Base-by-base conservation (phyloP, 1,284 basidiomycete genomes). In the Apiotrichum porosum region DNA sequence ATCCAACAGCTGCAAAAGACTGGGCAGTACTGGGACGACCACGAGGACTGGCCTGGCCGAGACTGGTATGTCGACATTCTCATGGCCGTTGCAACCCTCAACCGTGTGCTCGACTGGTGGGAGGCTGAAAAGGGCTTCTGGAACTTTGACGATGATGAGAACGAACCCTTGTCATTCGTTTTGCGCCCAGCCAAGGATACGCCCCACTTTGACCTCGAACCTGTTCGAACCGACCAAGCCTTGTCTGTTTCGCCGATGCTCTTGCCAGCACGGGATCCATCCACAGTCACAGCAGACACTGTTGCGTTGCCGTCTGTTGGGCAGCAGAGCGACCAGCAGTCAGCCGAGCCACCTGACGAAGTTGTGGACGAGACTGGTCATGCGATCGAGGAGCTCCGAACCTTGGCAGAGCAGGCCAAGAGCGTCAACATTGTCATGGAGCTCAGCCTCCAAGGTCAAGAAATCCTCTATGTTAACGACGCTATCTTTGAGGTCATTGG, bases 81-180 rank as follows among this genome's bases (percentile, higher is more conserved):
- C 9, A 83, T 98, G 44, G 93, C 95, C n/a, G 86, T 98, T 41
- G 95, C 95, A 35, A 89, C 87, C 60, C 83, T 99, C 51, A 89
- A 86, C 69, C 86, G 95, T 48, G 94, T 98, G 23, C 84, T 97
- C 51, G 95, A 98, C 66, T 99, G 95, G 95, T 99, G 94, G 94
- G 91, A 97, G 70, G 94, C 94, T n/a, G 95, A 98, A 76, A 94
- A 94, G 66, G 90, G 93, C 56, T 98, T 98, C 73, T 99, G 95
- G 95, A 97, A 97, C 65, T 97, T 97, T 66, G 88, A 92, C 43
- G 73, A 73, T 44, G 87, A 91, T 45, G 74, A 73, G 40, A 75
- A 79, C 51, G 92, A 95, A 58, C 87, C 88, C 1, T 77, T 94
- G 45, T 81, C 84, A 53, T 94, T 94, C 65, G 87, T 95, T 48